phyloP scores from a whole-genome alignment of 2,329 filamentous ascomycete genomes.

The Hymenoscyphus linearis region DNA sequence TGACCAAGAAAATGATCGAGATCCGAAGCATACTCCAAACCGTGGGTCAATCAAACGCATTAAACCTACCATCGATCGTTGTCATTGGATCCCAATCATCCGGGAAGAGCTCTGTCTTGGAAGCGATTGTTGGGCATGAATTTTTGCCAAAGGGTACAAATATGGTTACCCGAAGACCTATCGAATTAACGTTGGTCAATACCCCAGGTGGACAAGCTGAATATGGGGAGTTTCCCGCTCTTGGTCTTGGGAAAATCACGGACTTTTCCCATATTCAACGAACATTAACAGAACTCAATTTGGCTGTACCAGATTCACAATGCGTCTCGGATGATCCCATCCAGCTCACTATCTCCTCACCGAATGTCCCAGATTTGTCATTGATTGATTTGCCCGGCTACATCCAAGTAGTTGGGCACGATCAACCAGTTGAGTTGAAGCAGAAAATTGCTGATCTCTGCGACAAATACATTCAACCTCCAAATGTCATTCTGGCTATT shows the following conservation, averaged over 20 bases:
- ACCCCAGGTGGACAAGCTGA: slow-evolving; percentile 82
- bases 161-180: slow-evolving; percentile 94
- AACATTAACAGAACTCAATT: slow-evolving; percentile 89
- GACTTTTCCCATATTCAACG: slow-evolving; percentile 91
- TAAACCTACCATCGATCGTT: slow-evolving; percentile 94
- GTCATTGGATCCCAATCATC: slow-evolving; percentile 98
- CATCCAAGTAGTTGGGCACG: slow-evolving; percentile 88
- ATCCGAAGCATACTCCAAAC: slow-evolving; percentile 87
- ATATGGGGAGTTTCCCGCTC: slow-evolving; percentile 92
- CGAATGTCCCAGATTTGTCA: slow-evolving; percentile 89
- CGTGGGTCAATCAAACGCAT: slow-evolving; percentile 82
- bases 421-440: slow-evolving; percentile 87
- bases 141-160: slow-evolving; percentile 97
- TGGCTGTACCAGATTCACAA: slow-evolving; percentile 83
- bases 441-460: slow-evolving; percentile 94
- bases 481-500: slow-evolving; percentile 94
- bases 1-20: slow-evolving; percentile 99
- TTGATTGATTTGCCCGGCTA: slow-evolving; percentile 96
- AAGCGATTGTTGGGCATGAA: slow-evolving; percentile 95
- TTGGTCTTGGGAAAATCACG: slow-evolving; percentile 82
- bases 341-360: slow-evolving; percentile 90
- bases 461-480: slow-evolving; percentile 95
- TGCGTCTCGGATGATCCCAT: slow-evolving; percentile 97
- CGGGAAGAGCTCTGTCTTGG: slow-evolving; percentile 93
- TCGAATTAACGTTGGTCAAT: slow-evolving; percentile 93